Conservation (phyloP, 2,329 filamentous ascomycete species). For the Aspergillus cejpii region DNA sequence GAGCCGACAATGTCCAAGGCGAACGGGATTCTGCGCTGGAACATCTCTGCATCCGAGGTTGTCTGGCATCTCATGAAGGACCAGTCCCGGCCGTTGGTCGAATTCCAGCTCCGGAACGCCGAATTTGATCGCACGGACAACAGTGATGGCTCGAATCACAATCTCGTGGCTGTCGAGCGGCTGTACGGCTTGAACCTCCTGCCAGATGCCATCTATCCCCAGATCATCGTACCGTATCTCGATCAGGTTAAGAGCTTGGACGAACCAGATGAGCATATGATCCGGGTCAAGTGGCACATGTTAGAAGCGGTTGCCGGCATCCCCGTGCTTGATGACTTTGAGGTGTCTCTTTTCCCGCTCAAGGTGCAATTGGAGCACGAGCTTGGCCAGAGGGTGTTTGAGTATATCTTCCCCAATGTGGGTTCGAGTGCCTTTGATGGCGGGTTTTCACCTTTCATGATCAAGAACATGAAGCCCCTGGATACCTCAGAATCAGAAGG, state of each 20-base stretch:
- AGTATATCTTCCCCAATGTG: conserved; percentile 92
- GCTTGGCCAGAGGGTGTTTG: conserved; percentile 85
- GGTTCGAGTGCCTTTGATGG: conserved; percentile 49
- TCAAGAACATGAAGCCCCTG: conserved; percentile 48
- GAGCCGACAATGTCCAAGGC: conserved; percentile 60
- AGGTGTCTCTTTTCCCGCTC: conserved; percentile 86
- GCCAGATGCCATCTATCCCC: conserved; percentile 83
- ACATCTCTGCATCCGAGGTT: conserved; percentile 87
- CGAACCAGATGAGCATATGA: conserved; percentile 68
- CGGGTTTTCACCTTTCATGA: conserved; percentile 48
- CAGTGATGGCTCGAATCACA: conserved; percentile 92
- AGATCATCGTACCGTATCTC: conserved; percentile 87
- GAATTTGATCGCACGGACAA: conserved; percentile 95
- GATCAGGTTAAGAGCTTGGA: conserved; percentile 56
- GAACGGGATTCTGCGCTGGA: conserved; percentile 80
- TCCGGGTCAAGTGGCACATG: conserved; percentile 96
- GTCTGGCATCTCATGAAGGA: conserved; percentile 95
- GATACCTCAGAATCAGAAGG: conserved; percentile 45
- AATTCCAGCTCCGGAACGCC: conserved; percentile 85
- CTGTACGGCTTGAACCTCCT: conserved; percentile 86
- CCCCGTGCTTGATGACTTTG: conserved; percentile 93
- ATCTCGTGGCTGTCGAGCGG: conserved; percentile 79
- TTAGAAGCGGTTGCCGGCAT: conserved; percentile 96
- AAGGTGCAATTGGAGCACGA: conserved; percentile 91
- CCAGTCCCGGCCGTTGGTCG: conserved; percentile 77